Percentiles rank a stretch among this genome's conserved stretches.
These are phyloP conservation scores for Pseudopithomyces maydicus DNA, from an alignment of 2,329 filamentous ascomycete species.

Conservation along the genomic window DNA sequence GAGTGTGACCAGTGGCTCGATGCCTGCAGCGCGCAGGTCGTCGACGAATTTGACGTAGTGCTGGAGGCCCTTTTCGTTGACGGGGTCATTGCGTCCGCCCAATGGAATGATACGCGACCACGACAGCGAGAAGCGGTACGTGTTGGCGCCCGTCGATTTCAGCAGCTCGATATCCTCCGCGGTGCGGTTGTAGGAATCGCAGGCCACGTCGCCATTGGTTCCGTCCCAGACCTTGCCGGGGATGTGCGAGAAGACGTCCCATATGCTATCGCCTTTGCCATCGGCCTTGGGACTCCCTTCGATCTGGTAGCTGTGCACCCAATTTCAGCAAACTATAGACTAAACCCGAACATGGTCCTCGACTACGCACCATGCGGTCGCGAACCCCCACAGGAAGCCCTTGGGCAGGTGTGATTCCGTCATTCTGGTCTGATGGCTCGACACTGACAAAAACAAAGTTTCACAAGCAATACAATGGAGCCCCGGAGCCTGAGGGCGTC, in stretches of 20 bases:
- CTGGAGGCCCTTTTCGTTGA: slow-evolving; percentile 78
- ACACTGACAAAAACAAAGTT: neutral
- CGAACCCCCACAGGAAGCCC: slow-evolving; percentile 49
- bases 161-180: slow-evolving; percentile 78
- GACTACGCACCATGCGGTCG: slow-evolving; percentile 47
- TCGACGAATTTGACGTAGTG: slow-evolving; percentile 82
- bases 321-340: slow-evolving; percentile 23
- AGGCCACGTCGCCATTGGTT: slow-evolving; percentile 75
- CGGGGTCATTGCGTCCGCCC: slow-evolving; percentile 79
- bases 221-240: slow-evolving; percentile 83
- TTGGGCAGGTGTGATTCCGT: slow-evolving; percentile 44
- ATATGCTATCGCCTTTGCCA: slow-evolving; percentile 81
- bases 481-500: slow-evolving; percentile 18
- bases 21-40: slow-evolving; percentile 75
- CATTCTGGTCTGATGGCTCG: slow-evolving; percentile 27
- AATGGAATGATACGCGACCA: slow-evolving; percentile 84
- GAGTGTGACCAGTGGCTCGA: slow-evolving; percentile 80
- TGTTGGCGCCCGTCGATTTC: slow-evolving; percentile 72
- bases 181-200: slow-evolving; percentile 84
- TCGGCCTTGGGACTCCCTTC: slow-evolving; percentile 77
- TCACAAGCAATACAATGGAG: slow-evolving; percentile 2
- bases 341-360: slow-evolving; percentile 17
- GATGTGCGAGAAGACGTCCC: slow-evolving; percentile 85
- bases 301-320: slow-evolving; percentile 75
- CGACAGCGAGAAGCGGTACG: slow-evolving; percentile 84